A percentile compares a stretch with the other conserved stretches of the same genome.
These are phyloP conservation scores for Xylaria sp. DNA, from an alignment of 2,329 filamentous ascomycete genomes.

Conservation along the genomic window DNA sequence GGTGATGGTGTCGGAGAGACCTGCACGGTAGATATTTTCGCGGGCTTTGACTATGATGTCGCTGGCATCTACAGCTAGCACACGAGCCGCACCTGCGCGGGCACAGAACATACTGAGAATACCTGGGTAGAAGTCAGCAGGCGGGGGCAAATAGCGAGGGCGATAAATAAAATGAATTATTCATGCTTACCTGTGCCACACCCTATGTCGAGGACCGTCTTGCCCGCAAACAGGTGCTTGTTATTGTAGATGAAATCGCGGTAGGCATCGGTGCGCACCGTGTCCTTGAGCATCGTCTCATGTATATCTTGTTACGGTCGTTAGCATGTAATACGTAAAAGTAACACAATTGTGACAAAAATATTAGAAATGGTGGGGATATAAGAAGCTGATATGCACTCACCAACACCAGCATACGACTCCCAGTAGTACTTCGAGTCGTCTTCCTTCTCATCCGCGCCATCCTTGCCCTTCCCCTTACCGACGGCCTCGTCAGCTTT, in stretches of 20 bases:
- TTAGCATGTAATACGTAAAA: conserved; percentile 13
- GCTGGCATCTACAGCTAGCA: conserved; percentile 92
- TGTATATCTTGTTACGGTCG: conserved; percentile 73
- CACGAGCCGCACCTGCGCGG: conserved; percentile 84
- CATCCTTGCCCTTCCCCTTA: conserved; percentile 45
- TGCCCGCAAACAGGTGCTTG: conserved; percentile 86
- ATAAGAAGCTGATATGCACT: conserved; percentile 39
- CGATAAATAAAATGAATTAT: not conserved
- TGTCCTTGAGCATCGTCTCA: conserved; percentile 94
- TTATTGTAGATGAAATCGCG: conserved; percentile 95
- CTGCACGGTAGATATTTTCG: conserved; percentile 86
- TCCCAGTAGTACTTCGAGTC: conserved; percentile 66
- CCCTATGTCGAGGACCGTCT: conserved; percentile 89
- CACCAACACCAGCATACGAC: conserved; percentile 71
- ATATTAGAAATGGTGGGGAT: not conserved
- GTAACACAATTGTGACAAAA: not conserved
- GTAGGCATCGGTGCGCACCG: conserved; percentile 88
- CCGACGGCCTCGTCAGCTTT: conserved; percentile 45
- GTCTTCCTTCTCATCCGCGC: conserved; percentile 50
- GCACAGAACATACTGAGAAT: conserved; percentile 96
- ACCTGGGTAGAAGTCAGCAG: conserved; percentile 56
- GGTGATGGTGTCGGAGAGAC: conserved; percentile 77
- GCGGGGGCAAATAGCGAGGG: not conserved
- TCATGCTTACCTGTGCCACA: conserved; percentile 73
- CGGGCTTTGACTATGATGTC: conserved; percentile 88